A percentile compares a stretch with the other conserved stretches of the same genome.
phyloP scores from a whole-genome alignment of 495 filamentous ascomycete genomes.

The Bombardia bombarda region DNA sequence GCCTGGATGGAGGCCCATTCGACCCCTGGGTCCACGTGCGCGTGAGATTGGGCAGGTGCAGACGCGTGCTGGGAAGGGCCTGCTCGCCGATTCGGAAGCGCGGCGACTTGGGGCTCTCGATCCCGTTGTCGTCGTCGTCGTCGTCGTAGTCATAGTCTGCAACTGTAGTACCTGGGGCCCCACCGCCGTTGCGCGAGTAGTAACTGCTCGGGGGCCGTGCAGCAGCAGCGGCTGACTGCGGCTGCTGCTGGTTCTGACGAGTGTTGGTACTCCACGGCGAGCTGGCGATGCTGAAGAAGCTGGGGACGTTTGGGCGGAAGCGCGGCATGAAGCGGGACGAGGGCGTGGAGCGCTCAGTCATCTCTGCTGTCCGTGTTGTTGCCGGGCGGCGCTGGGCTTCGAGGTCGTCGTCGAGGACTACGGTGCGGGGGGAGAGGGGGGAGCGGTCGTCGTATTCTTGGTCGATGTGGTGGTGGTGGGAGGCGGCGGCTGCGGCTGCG shows the following conservation, averaged over 20 bases:
- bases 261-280: too few species aligned
- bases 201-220: constrained; percentile 11
- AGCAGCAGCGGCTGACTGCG: too few species aligned
- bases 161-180: constrained; percentile 16
- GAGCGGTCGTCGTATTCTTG: constrained; percentile 14
- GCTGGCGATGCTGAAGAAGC: constrained; percentile 20
- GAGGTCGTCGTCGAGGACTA: constrained; percentile 10
- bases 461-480: background rate
- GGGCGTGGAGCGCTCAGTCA: constrained; percentile 20
- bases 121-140: constrained; percentile 7
- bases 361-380: too few species aligned
- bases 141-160: too few species aligned
- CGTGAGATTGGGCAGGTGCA: constrained; percentile 32
- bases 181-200: constrained; percentile 22
- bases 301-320: constrained; percentile 26
- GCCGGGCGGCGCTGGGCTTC: constrained; percentile 15
- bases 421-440: constrained; percentile 16
- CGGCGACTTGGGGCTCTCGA: constrained; percentile 36
- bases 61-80: constrained; percentile 28
- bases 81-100: constrained; percentile 25
- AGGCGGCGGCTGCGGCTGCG: background rate
- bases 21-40: constrained; percentile 26
- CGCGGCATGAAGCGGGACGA: constrained; percentile 13
- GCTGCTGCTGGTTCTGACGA: too few species aligned
- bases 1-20: constrained; percentile 22